phyloP scores from a whole-genome alignment of 2,329 filamentous ascomycete species.

The Cordyceps javanica region DNA sequence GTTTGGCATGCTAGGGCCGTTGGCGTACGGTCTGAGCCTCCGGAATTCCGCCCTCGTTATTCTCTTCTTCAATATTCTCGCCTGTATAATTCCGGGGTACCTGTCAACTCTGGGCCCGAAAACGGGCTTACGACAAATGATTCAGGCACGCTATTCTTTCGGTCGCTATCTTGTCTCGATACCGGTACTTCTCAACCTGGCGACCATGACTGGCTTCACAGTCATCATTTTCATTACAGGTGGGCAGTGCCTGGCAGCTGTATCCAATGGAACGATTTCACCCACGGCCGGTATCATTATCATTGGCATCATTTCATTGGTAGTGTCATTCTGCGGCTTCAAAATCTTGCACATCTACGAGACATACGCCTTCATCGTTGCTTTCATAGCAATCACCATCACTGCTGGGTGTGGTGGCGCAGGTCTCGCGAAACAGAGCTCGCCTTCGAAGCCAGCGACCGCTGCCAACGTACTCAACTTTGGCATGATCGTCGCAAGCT shows the following conservation, averaged over 20 bases:
- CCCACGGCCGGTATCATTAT: conserved; percentile 55
- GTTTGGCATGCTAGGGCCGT: conserved; percentile 57
- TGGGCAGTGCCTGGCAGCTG: conserved; percentile 51
- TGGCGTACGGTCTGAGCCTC: conserved; percentile 47
- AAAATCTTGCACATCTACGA: conserved; percentile 51
- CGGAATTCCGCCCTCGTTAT: conserved; percentile 53
- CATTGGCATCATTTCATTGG: conserved; percentile 48
- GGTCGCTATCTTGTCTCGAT: conserved; percentile 52
- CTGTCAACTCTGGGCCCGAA: conserved; percentile 53
- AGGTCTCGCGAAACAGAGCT: conserved; percentile 41
- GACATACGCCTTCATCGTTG: conserved; percentile 50
- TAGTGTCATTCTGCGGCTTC: conserved; percentile 58
- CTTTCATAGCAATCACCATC: conserved; percentile 48
- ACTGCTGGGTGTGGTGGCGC: conserved; percentile 48
- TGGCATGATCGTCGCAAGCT: conserved; percentile 55
- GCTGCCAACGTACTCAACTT: conserved; percentile 47
- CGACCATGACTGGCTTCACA: conserved; percentile 57
- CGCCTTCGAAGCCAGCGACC: conserved; percentile 32
- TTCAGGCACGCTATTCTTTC: conserved; percentile 58
- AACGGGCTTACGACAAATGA: conserved; percentile 60
- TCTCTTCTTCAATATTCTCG: conserved; percentile 55
- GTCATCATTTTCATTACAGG: conserved; percentile 57
- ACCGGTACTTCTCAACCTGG: conserved; percentile 56
- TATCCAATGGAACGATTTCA: conserved; percentile 41
- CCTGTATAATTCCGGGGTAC: conserved; percentile 48